Percentiles rank a stretch among this genome's conserved stretches.
These are phyloP conservation scores for Phialophora expanda DNA, from an alignment of 2,329 filamentous ascomycete genomes.

Conservation along the genomic window DNA sequence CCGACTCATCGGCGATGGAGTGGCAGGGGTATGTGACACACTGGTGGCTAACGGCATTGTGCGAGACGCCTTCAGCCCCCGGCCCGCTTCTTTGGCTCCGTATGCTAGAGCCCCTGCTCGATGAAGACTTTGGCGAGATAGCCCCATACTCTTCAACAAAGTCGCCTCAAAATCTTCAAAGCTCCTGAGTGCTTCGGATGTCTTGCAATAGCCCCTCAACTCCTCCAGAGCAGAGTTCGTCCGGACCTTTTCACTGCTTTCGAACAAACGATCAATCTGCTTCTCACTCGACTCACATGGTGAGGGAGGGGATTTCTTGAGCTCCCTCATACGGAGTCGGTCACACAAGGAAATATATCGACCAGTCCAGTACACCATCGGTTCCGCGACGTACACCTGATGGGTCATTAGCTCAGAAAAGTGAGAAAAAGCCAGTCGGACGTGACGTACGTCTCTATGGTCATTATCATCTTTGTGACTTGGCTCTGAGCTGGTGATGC, in stretches of 20 bases:
- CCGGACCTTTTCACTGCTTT: constrained; percentile 22
- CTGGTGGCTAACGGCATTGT: constrained; percentile 18
- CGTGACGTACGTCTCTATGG: constrained; percentile 23
- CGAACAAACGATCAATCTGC: constrained; percentile 23
- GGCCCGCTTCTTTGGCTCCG: neutral
- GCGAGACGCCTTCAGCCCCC: neutral
- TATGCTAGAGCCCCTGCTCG: constrained; percentile 18
- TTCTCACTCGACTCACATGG: constrained; percentile 11
- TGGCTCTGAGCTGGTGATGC: constrained; percentile 7
- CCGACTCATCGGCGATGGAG: constrained; percentile 25
- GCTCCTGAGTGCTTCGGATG: constrained; percentile 27
- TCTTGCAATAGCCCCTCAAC: constrained; percentile 32
- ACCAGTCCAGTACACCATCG: constrained; percentile 33
- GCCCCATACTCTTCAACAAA: constrained; percentile 22
- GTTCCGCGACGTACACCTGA: constrained; percentile 32
- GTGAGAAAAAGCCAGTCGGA: neutral
- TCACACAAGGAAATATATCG: constrained; percentile 36
- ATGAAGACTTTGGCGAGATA: constrained; percentile 18
- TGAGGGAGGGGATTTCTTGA: constrained; percentile 6
- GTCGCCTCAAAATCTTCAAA: constrained; percentile 34
- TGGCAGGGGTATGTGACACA: constrained; percentile 18
- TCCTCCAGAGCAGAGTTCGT: constrained; percentile 28
- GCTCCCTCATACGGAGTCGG: constrained; percentile 26
- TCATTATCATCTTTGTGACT: constrained; percentile 9
- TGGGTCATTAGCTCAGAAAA: constrained; percentile 14